phyloP scores from a whole-genome alignment of 495 filamentous ascomycete species.

The Aspergillus cristatus region DNA sequence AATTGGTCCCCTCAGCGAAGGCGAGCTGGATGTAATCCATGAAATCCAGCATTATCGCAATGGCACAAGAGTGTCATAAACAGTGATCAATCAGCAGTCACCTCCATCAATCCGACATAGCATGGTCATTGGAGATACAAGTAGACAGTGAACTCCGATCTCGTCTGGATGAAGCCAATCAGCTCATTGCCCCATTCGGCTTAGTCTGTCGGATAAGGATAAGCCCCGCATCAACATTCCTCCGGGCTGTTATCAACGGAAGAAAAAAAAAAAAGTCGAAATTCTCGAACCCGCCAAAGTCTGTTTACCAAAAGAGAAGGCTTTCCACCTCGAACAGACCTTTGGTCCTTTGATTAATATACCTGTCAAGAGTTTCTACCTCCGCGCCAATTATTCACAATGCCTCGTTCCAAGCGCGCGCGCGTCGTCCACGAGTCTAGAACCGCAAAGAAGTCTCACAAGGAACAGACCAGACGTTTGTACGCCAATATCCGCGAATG shows the following conservation, averaged over 20 bases:
- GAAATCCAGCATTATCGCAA: conserved; percentile 75
- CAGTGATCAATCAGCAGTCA: background rate
- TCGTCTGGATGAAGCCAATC: conserved; percentile 1
- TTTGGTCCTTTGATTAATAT: too few relatives aligned
- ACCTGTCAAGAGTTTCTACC: conserved; percentile 1
- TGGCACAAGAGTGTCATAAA: background rate
- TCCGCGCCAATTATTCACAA: conserved; percentile 36
- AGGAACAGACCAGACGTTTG: conserved; percentile 79
- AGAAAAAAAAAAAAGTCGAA: conserved; percentile 20
- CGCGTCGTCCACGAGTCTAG: conserved; percentile 82
- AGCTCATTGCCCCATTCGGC: conserved; percentile 29
- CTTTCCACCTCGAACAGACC: conserved; percentile 4
- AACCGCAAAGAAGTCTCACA: conserved; percentile 79
- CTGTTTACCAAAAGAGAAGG: conserved; percentile 2
- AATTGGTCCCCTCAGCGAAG: conserved; percentile 77
- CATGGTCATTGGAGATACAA: too few relatives aligned
- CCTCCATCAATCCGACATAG: too few relatives aligned
- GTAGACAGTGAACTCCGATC: too few relatives aligned
- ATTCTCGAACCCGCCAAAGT: conserved; percentile 2
- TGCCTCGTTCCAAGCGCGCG: conserved; percentile 94
- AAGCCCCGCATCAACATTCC: conserved; percentile 30
- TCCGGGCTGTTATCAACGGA: conserved; percentile 36
- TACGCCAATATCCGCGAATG: conserved; percentile 82
- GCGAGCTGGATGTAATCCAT: conserved; percentile 96
- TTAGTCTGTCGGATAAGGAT: conserved; percentile 22